phyloP scores from a whole-genome alignment of 2,329 filamentous ascomycete genomes.

The Capronia coronata region DNA sequence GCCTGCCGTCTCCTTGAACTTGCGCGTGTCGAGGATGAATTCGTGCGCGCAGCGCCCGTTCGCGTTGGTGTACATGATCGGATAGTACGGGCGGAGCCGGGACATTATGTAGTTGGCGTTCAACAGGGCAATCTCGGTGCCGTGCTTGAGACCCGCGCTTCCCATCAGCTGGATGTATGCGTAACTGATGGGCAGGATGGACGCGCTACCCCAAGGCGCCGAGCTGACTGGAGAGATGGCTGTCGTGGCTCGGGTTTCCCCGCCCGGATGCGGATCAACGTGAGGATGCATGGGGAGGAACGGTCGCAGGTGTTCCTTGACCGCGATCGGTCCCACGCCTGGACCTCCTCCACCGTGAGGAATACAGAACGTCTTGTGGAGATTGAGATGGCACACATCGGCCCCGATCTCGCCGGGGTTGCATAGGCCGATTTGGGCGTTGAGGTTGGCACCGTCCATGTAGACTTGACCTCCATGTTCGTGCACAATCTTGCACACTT shows the following conservation, averaged over 20 bases:
- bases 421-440: conserved; percentile 91
- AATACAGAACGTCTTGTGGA: conserved; percentile 99
- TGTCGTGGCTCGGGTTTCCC: conserved; percentile 31
- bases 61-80: conserved; percentile 87
- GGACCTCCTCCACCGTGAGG: conserved; percentile 92
- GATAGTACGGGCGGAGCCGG: conserved; percentile 76
- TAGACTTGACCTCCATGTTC: conserved; percentile 86
- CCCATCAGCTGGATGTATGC: conserved; percentile 95
- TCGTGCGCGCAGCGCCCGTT: conserved; percentile 89
- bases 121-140: conserved; percentile 85
- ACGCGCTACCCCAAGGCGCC: conserved; percentile 79
- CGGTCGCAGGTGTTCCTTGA: conserved; percentile 69
- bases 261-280: conserved; percentile 39
- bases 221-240: conserved; percentile 69
- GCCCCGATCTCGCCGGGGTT: conserved; percentile 92
- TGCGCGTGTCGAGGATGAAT: conserved; percentile 85
- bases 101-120: conserved; percentile 96
- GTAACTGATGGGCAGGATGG: conserved; percentile 90
- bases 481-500: conserved; percentile 80
- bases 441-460: conserved; percentile 99
- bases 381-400: conserved; percentile 92
- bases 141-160: conserved; percentile 71
- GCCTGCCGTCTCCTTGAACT: conserved; percentile 74
- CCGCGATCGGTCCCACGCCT: conserved; percentile 88
- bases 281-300: conserved; percentile 69